These are phyloP conservation scores for Babesia bigemina DNA, from an alignment of 169 alveolate genomes.

Conservation along the genomic window DNA sequence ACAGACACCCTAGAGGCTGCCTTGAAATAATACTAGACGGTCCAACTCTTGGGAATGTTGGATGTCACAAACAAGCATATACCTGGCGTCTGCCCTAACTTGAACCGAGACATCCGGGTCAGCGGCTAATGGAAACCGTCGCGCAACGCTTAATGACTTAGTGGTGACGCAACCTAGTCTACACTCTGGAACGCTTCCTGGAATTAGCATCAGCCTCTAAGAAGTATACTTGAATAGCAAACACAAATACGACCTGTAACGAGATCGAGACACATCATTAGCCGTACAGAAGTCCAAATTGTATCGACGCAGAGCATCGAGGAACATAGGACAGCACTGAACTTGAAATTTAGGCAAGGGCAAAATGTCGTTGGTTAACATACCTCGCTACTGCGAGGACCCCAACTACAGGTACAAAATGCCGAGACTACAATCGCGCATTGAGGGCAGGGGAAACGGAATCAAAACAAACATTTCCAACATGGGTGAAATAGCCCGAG, in stretches of 20 bases:
- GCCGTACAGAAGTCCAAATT: too few species aligned
- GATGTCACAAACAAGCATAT: not conserved
- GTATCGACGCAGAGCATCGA: too few species aligned
- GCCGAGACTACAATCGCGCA: constrained; percentile 93
- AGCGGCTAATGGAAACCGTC: not conserved
- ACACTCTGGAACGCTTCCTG: not conserved
- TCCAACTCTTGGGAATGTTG: constrained; percentile 11
- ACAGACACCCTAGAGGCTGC: not conserved
- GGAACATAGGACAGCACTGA: too few species aligned
- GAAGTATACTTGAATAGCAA: not conserved
- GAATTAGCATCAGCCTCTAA: not conserved
- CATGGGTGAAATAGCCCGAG: constrained; percentile 96
- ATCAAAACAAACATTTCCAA: constrained; percentile 95
- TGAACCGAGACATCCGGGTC: not conserved
- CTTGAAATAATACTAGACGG: not conserved
- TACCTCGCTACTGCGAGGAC: constrained; percentile 93
- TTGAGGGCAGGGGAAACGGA: constrained; percentile 97
- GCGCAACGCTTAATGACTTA: not conserved
- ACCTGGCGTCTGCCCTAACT: constrained; percentile 22
- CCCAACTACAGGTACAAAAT: constrained; percentile 95
- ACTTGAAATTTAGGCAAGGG: not conserved
- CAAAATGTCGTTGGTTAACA: constrained; percentile 84
- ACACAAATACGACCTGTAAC: too few species aligned
- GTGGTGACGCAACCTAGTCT: not conserved
- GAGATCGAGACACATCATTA: too few species aligned